Evolutionary conservation across 148 eudicot species (phyloP), one percentile per base, ranked within the genome.

Genomic region (Amaranthus hypochondriacus): DNA sequence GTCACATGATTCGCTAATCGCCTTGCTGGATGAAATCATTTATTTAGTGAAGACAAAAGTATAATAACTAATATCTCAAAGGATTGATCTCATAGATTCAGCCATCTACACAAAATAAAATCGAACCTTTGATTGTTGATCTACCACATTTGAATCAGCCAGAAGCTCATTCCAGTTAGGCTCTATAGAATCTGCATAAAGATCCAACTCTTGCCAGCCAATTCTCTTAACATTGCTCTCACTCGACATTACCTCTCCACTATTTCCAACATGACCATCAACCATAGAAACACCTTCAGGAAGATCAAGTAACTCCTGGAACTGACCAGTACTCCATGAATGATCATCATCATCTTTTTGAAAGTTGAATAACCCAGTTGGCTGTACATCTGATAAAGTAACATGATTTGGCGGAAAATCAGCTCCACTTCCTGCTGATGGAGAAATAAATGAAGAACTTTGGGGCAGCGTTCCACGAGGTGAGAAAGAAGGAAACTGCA

Each of bases 161-260:
- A 88, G 78, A 52, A 92, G 52, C 60, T 87, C 90, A 57, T 80
- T 80, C 96, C 96, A 92, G 75, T 85, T 82, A 71, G 92, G 75
- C 62, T 83, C 89, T 56, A 88, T 28, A 48, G 84, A 68, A 73
- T 86, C 91, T 73, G 84, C 87, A 71, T 69, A 83, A 50, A 93
- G 79, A 49, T 87, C 74, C 69, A 91, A 78, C 12, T 84, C 92
- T 63, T 71, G 81, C 98, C 92, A 92, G 76, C 87, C 87, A 78
- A 69, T 81, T 76, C 77, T 79, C 80, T 79, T 87, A 67, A 46
- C 57, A 65, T 78, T 76, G 57, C 82, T 83, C 6, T 85, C 89
- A 48, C 81, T 66, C 13, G 79, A 70, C 79, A 82, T 70, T 4
- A 73, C 81, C 46, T 72, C 84, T 6, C 73, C 44, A 68, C 50